Base-by-base conservation (phyloP, 805 yeast species). In the Candida ulmi region DNA sequence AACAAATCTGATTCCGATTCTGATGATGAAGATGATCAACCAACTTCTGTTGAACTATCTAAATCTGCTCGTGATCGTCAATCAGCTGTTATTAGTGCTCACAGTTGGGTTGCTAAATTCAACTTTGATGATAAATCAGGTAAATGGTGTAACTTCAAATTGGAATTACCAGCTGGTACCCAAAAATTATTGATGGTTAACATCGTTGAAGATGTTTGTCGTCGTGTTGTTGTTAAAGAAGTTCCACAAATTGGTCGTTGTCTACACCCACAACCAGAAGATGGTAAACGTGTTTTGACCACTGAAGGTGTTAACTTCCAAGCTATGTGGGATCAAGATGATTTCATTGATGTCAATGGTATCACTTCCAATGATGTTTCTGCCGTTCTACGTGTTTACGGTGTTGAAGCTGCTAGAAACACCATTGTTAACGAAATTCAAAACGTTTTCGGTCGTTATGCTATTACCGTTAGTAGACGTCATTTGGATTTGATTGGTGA, bases 371-470 rank as follows among this genome's bases (percentile, higher is more conserved):
- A 93, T 72, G 99, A 93, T 66, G 82, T 93, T 50, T 80, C 86
- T 30, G 87, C 96, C 15, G 96, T 93, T 3, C 72, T 95, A 55
- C 76, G 72, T 50, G 87, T 95, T 0, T 93, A 93, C 56, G 99
- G 99, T 62, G 99, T 91, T 38, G 99, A 95, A 68, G 99, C 99
- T 36, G 99, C 99, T 17, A 79, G 99, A 65, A 88, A 88, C 63
- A 93, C 99, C 26, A 86, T 93, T 69, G 98, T 88, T 24, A 83
- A 87, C 56, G 99, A 93, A 72, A 86, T 93, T 62, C 84, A 86
- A 66, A 85, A 87, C 54, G 99, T 93, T 54, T 93, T 93, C 78
- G 87, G 88, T 44, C 88, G 95, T 39, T 93, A 93, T 65, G 98
- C 98, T 55, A 93, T 93, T 59, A 69, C 88, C 43, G 99, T 93